Evolutionary conservation across 2,329 filamentous ascomycete species (phyloP), one percentile per base, ranked within the genome.

Genomic region (Ceratocystis eucalypticola): DNA sequence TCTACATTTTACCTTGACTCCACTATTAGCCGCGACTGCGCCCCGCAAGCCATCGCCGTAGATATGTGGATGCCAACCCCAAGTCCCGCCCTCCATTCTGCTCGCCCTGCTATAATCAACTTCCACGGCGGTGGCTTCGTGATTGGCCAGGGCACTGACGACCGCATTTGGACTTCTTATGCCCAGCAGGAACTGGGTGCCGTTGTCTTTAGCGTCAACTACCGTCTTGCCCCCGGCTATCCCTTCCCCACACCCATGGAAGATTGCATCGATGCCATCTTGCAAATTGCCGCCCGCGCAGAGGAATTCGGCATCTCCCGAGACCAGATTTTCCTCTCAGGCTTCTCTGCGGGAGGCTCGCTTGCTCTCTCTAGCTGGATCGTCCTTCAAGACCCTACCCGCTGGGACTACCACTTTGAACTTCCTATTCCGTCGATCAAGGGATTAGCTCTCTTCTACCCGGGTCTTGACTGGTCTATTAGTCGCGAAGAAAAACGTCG

Each of bases 121-220:
- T 86, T 85, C 71, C 86, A 88, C 71, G 85, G 85, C 30, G 86
- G 86, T 25, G 86, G 86, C 4, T 88, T 86, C 74, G 82, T 84
- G 5, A 74, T 87, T 41, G 86, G 86, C 12, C 79, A 79, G 61
- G 83, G 80, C 2, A 85, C 82, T 3, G 83, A 88, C 71, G 85
- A 88, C 71, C 80, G 83, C 15, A 78, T 84, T 53, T 87, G 84
- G 77, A 82, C 81, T 5, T 77, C 80, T 3, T 76, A 79, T 45
- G 80, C 85, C 2, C 74, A 81, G 48, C 74, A 80, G 30, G 75
- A 78, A 3, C 75, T 82, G 12, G 79, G 82, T 64, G 83, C 81
- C 33, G 76, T 88, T 25, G 80, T 87, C 65, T 80, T 88, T 68
- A 83, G 81, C 1, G 83, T 87, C 70, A 84, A 87, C 70, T 88